Evolutionary conservation across 192 early-diverging fungal genomes (phyloP), one percentile per base, ranked within the genome.

Genomic region (Radiomyces spectabilis): DNA sequence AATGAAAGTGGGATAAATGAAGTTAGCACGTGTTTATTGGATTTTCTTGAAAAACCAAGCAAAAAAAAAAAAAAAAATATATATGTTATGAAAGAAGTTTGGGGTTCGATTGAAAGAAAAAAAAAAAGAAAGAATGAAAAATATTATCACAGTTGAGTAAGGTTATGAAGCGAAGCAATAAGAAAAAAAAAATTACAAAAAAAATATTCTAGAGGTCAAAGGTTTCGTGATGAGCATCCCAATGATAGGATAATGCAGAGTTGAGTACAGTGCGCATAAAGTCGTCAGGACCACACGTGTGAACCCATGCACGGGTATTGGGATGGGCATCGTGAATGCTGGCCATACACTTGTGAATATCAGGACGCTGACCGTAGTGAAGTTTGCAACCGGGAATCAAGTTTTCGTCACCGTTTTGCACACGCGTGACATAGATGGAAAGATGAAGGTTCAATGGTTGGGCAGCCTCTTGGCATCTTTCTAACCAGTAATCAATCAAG

Each of bases 161-260:
- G 31, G 9, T 41, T 21, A 42, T 5, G 25, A 6, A 41, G 19
- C 1, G 3, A 55, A 16, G 16, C 24, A 13, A 43, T 16, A 43
- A 49, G 40, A 27, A 49, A 42, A 19, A 16, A 30, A 30, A 12
- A 1, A 3, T 34, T n/a, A n/a, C n/a, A n/a, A n/a, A n/a, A n/a
- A n/a, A n/a, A n/a, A 7, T 41, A n/a, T 38, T 42, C 41, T 56
- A 74, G 33, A 74, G 64, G 21, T 71, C 72, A 44, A 71, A 74
- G 31, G 61, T 71, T 57, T 74, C 72, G 24, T 50, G 32, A 34
- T 71, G 68, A 27, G 53, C 53, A 15, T 55, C 49, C 50, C 65
- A 63, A 10, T 60, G 49, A 31, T 55, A 35, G 10, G 46, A 33
- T 8, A 59, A 32, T 19, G 64, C 72, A 19, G 51, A 41, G 16